Base-by-base conservation (phyloP, 1,139 yeast species). In the Yamadazyma diddensiae region DNA sequence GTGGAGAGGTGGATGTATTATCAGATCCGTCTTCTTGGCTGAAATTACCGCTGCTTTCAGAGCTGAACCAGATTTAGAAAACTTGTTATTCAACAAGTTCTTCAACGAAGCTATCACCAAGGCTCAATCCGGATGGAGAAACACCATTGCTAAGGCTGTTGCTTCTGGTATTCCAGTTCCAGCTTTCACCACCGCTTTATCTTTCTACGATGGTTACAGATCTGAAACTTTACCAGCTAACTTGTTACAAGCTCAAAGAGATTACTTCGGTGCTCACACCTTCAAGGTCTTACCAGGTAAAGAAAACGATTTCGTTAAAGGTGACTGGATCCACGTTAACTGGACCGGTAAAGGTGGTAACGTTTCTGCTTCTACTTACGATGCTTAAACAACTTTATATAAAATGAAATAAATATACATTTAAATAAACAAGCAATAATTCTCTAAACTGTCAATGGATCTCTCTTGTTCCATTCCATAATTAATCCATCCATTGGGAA, bases 1-100 rank as follows among this genome's bases (percentile, higher is more conserved):
- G 98, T 92, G 98, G 98, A 84, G 98, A 79, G 98, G 98, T 74
- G 98, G 98, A 52, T 92, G 98, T 79, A 92, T 92, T 67, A 92
- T 92, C 70, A 86, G 97, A 77, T 92, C 98, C 37, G 97, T 90
- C 49, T 92, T 92, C 84, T 77, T 92, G 60, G 97, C 81, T 59
- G 97, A 92, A 68, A 92, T 92, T 70, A 92, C 98, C 53, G 65
- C 86, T 63, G 98, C 98, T 49, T 92, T 82, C 84, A 85, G 90
- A 71, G 80, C 84, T 65, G 74, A 83, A 73, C 95, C 96, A 62
- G 80, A 88, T 47, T 74, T 92, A 58, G 97, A 90, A 75, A 90
- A 88, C 82, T 77, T 92, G 71, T 74, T 92, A 62, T 90, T 90
- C 82, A 81, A 88, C 74, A 83, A 88, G 61, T 92, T 92, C 87